Percentiles rank a stretch among this genome's conserved stretches.
These are phyloP conservation scores for Cutaneotrichosporon cavernicola DNA, from an alignment of 1,284 basidiomycete species.

Conservation along the genomic window DNA sequence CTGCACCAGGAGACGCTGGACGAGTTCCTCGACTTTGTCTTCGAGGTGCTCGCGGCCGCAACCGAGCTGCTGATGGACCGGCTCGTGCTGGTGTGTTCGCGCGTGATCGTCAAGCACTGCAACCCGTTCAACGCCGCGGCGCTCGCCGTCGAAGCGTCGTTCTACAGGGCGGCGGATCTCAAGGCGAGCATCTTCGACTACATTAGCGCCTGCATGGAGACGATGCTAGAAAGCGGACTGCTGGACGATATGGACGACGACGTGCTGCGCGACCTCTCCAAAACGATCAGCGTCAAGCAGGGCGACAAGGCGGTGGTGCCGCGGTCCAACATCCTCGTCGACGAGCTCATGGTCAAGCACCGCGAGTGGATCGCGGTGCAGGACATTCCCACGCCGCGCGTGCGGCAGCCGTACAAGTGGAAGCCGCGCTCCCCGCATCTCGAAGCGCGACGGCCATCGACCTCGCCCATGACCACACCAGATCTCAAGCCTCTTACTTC, in stretches of 20 bases:
- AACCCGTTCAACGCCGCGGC: conserved; percentile 76
- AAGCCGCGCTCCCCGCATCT: conserved; percentile 57
- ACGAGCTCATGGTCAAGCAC: conserved; percentile 64
- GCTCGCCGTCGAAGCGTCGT: conserved; percentile 76
- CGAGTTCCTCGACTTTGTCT: conserved; percentile 79
- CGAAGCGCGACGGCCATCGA: conserved; percentile 32
- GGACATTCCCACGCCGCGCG: conserved; percentile 72
- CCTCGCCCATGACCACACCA: conserved; percentile 17
- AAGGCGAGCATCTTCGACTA: conserved; percentile 75
- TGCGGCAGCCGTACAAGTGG: conserved; percentile 53
- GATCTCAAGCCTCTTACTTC: conserved; percentile 32
- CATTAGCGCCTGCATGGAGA: conserved; percentile 80
- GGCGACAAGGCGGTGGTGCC: conserved; percentile 65
- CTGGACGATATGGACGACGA: conserved; percentile 68
- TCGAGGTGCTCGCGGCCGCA: conserved; percentile 83
- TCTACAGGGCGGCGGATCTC: conserved; percentile 72
- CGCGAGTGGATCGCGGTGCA: conserved; percentile 74
- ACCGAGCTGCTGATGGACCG: conserved; percentile 86
- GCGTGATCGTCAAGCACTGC: conserved; percentile 67
- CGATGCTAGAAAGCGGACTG: conserved; percentile 75
- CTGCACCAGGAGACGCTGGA: conserved; percentile 70
- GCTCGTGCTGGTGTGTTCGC: conserved; percentile 78
- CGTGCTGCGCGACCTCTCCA: conserved; percentile 68
- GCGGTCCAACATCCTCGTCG: conserved; percentile 62
- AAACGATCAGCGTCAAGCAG: conserved; percentile 65